Percentiles rank a stretch among this genome's conserved stretches.
Evolutionary conservation across 2,329 filamentous ascomycete genomes (phyloP).

Genomic region (Aspergillus sp.): DNA sequence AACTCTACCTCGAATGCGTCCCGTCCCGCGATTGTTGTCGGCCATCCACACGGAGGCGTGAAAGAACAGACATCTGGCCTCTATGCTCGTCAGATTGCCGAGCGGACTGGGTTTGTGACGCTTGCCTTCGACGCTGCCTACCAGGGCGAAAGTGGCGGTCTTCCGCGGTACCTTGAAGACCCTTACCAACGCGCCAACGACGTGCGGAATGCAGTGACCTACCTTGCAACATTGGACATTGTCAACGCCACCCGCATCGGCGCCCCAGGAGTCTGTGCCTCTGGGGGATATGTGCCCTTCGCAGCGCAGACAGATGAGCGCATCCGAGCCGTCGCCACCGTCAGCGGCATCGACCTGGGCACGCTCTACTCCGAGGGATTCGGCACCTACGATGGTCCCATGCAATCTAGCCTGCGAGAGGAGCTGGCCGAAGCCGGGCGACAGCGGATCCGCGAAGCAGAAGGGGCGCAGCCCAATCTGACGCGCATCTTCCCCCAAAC

Average conservation of each 20-base stretch:
- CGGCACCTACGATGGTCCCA: too few species aligned
- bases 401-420: too few species aligned
- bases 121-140: constrained; percentile 40
- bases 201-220: neutral
- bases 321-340: neutral
- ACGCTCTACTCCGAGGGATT: too few species aligned
- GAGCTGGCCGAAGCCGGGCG: too few species aligned
- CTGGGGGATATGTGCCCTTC: neutral
- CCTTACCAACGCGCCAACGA: constrained; percentile 38
- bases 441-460: too few species aligned
- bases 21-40: constrained; percentile 25
- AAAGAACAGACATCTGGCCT: constrained; percentile 40
- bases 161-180: constrained; percentile 39
- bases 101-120: constrained; percentile 29
- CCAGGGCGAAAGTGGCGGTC: constrained; percentile 38
- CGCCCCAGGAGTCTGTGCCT: neutral
- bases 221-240: neutral
- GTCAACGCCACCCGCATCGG: neutral
- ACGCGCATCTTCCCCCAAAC: too few species aligned
- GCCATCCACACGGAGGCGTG: constrained; percentile 31
- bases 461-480: too few species aligned
- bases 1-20: neutral
- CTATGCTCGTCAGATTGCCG: constrained; percentile 30
- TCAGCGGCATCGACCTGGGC: neutral
- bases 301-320: neutral